These are phyloP conservation scores for Rhamnella rubrinervis DNA, from an alignment of 331 rosid species.

Conservation along the genomic window DNA sequence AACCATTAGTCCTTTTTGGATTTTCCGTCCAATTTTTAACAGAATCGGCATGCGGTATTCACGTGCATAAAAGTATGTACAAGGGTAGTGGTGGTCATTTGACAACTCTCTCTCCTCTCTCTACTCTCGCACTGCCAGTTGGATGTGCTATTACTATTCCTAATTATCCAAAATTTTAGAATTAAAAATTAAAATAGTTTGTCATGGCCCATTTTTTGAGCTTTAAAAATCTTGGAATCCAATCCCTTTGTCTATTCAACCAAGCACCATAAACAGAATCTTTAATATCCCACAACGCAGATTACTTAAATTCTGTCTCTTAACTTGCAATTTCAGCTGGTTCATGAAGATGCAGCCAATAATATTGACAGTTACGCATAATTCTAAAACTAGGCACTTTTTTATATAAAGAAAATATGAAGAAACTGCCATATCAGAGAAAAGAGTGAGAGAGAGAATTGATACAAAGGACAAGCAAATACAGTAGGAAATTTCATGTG, in stretches of 20 bases:
- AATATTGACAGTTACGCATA: background rate
- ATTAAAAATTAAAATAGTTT: too few species aligned
- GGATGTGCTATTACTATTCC: background rate
- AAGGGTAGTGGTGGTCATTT: too few species aligned
- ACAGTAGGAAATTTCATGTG: slow-evolving; percentile 47
- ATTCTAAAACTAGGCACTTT: background rate
- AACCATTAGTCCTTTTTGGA: too few species aligned
- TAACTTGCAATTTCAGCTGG: background rate
- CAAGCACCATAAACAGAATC: too few species aligned
- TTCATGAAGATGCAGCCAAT: slow-evolving; percentile 6
- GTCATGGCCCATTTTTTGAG: background rate
- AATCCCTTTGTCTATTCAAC: background rate
- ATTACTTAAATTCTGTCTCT: background rate
- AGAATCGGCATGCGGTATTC: too few species aligned
- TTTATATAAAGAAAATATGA: slow-evolving; percentile 11
- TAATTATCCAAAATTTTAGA: slow-evolving; percentile 6
- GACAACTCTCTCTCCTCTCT: too few species aligned
- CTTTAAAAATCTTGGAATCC: background rate
- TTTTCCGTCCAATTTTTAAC: too few species aligned
- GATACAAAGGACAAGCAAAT: slow-evolving; percentile 36
- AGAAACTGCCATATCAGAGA: slow-evolving; percentile 14
- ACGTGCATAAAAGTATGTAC: too few species aligned
- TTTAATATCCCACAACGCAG: too few species aligned
- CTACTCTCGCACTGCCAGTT: too few species aligned
- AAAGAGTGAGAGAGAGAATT: slow-evolving; percentile 19